Base-by-base conservation (phyloP, 495 filamentous ascomycete genomes). In the Pseudomonodictys pantanalensis region DNA sequence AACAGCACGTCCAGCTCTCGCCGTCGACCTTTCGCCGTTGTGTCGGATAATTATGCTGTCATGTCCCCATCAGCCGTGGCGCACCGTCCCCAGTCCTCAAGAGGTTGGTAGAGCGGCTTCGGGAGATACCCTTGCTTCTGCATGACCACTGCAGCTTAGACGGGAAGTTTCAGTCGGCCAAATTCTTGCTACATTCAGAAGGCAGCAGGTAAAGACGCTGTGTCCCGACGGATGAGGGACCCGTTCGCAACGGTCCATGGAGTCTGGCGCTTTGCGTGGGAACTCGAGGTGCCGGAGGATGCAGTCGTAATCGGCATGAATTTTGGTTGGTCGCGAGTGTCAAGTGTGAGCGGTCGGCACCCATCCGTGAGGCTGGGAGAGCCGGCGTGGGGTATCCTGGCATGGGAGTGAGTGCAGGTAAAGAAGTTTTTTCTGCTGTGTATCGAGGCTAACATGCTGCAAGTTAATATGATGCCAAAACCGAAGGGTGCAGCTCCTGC, bases 71-170 rank as follows among this genome's bases (percentile, higher is more conserved):
- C 56, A 42, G 26, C 55, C 24, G 63, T 58, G 57, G 61, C 62
- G 46, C 59, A 60, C 18, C 56, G 33, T 43, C 35, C 22, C 29
- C 20, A 46, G 17, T 25, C 55, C 35, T 47, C 25, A 45, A 24
- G 55, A 58, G 54, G 54, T 49, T 46, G 53, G 54, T 17, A 33
- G 39, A 28, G 24, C 35, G 24, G 18, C 26, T 28, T 46, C 44
- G 49, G 50, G n/a, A 22, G 8, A 1, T 32, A 32, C 56, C 62
- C 57, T 65, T 65, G 52, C 56, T 56, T 60, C 56, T 57, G 52
- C 49, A 65, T 45, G 29, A 43, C 44, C 44, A 26, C 20, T 24
- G 33, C 60, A 22, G 46, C 18, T 38, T n/a, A 30, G 26, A 18
- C 20, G 24, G 25, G 15, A 25, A 24, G 6, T 30, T 42, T 62